These are phyloP conservation scores for Myochromella boudieri DNA, from an alignment of 768 basidiomycete species.

Conservation along the genomic window DNA sequence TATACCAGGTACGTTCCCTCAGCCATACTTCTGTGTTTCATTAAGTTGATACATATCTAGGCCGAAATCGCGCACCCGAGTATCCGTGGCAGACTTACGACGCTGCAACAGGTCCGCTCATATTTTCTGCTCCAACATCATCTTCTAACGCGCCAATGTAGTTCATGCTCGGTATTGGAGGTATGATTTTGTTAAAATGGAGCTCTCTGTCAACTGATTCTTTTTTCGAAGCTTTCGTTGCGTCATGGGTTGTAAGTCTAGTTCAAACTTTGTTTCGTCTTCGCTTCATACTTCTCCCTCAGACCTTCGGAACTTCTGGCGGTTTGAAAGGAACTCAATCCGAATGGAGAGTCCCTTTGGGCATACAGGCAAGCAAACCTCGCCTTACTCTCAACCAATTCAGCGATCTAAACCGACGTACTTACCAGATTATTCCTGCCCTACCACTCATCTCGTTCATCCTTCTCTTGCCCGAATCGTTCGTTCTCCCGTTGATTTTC, in stretches of 20 bases:
- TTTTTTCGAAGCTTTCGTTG: slow-evolving; percentile 39
- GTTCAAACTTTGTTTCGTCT: not conserved
- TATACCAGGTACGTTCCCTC: slow-evolving; percentile 42
- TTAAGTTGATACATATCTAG: slow-evolving; percentile 13
- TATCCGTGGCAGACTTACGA: slow-evolving; percentile 54
- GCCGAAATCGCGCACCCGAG: slow-evolving; percentile 59
- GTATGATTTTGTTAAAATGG: slow-evolving; percentile 17
- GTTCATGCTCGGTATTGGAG: slow-evolving; percentile 52
- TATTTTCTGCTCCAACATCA: not conserved
- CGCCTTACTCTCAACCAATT: not conserved
- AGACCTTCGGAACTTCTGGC: slow-evolving; percentile 42
- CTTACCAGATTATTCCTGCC: slow-evolving; percentile 38
- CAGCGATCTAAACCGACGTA: not conserved
- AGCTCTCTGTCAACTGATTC: not conserved
- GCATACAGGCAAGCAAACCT: slow-evolving; percentile 32
- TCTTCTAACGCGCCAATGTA: slow-evolving; percentile 3
- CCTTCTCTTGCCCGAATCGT: slow-evolving; percentile 52
- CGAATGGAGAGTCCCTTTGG: slow-evolving; percentile 54
- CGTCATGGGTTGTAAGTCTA: slow-evolving; percentile 42
- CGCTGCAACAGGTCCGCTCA: slow-evolving; percentile 42
- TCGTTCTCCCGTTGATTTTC: slow-evolving; percentile 14
- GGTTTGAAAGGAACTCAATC: slow-evolving; percentile 34
- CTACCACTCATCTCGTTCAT: slow-evolving; percentile 51
- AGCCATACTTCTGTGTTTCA: not conserved
- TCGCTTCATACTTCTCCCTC: not conserved